Evolutionary conservation across 2,329 filamentous ascomycete species (phyloP).

Genomic region (Neoscytalidium dimidiatum): DNA sequence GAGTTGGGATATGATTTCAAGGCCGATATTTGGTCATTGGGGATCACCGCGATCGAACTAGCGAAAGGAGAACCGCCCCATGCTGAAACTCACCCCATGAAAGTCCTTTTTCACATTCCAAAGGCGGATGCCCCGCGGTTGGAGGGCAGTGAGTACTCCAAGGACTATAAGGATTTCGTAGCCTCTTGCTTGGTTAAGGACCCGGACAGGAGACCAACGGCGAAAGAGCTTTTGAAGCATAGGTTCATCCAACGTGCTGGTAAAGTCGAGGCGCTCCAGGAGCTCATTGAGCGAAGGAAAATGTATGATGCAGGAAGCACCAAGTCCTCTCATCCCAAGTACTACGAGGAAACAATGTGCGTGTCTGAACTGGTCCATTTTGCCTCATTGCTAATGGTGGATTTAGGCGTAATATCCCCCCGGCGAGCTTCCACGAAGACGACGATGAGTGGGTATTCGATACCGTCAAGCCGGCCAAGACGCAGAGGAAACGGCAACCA

Average conservation of each 20-base stretch:
- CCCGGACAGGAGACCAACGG: conserved; percentile 78
- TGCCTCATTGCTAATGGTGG: not conserved
- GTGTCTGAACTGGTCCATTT: conserved; percentile 25
- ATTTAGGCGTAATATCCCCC: conserved; percentile 63
- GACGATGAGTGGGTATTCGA: conserved; percentile 93
- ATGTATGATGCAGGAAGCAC: conserved; percentile 76
- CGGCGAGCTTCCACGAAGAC: conserved; percentile 35
- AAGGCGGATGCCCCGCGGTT: conserved; percentile 84
- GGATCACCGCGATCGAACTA: conserved; percentile 90
- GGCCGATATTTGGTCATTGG: conserved; percentile 95
- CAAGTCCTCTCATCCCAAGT: conserved; percentile 68
- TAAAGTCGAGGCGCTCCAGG: conserved; percentile 83
- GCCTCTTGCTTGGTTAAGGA: conserved; percentile 90
- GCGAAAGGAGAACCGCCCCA: conserved; percentile 92
- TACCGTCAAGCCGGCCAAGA: conserved; percentile 71
- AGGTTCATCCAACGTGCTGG: conserved; percentile 85
- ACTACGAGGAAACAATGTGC: conserved; percentile 89
- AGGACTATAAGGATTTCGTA: conserved; percentile 92
- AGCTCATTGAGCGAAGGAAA: conserved; percentile 80
- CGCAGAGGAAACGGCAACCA: conserved; percentile 48
- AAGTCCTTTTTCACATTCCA: conserved; percentile 92
- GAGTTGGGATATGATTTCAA: conserved; percentile 98
- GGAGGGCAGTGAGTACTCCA: conserved; percentile 78
- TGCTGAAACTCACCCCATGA: conserved; percentile 97
- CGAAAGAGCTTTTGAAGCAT: conserved; percentile 84